Conservation (phyloP, 202 grass and related monocot genomes). For the Musa balbisiana region DNA sequence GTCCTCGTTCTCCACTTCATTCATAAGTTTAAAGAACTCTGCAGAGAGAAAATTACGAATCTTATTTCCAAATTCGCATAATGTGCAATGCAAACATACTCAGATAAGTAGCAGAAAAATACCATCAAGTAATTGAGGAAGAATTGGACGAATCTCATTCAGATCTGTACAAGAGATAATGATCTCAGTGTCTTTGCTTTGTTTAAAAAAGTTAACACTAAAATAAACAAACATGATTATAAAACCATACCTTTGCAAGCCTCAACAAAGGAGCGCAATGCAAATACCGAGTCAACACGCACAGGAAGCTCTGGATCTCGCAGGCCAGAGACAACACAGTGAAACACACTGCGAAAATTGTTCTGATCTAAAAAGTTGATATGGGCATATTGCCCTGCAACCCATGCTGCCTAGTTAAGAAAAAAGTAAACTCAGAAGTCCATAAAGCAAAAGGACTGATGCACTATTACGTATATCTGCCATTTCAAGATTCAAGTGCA, state of each 20-base stretch:
- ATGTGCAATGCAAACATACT: background rate
- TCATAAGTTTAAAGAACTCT: conserved; percentile 96
- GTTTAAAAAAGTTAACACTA: background rate
- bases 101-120: conserved; percentile 19
- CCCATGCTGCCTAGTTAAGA: conserved; percentile 65
- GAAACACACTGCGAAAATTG: conserved; percentile 64
- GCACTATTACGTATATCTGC: background rate
- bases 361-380: conserved; percentile 57
- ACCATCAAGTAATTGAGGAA: conserved; percentile 91
- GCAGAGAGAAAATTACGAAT: conserved; percentile 4
- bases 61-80: background rate
- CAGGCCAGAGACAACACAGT: conserved; percentile 54
- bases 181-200: background rate
- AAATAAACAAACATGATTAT: background rate
- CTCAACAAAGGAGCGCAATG: conserved; percentile 87
- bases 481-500: background rate
- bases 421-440: background rate
- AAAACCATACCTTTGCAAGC: conserved; percentile 61
- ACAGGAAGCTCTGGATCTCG: conserved; percentile 80
- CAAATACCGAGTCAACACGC: conserved; percentile 84
- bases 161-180: conserved; percentile 42
- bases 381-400: conserved; percentile 94
- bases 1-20: conserved; percentile 87
- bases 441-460: background rate
- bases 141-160: conserved; percentile 65